These are phyloP conservation scores for Colletotrichum liaoningense DNA, from an alignment of 2,329 filamentous ascomycete species.

Conservation along the genomic window DNA sequence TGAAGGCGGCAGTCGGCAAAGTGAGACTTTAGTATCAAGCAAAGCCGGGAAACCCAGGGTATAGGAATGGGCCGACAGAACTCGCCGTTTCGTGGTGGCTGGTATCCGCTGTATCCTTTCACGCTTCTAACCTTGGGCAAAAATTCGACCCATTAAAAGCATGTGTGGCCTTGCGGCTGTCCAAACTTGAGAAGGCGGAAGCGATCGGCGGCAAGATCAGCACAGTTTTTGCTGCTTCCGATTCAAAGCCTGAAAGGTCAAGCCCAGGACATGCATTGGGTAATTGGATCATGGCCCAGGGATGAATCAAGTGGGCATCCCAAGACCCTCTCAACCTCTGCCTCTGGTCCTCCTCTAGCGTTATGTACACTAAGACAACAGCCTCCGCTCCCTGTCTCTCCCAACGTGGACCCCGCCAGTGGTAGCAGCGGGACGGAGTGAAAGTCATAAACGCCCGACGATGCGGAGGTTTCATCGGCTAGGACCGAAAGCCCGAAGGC, in stretches of 20 bases:
- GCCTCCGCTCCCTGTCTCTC: not conserved
- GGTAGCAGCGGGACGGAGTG: not conserved
- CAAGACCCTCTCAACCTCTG: not conserved
- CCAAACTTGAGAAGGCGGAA: not conserved
- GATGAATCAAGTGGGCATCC: not conserved
- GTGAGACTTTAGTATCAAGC: not conserved
- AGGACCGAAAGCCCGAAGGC: not conserved
- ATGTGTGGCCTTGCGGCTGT: not conserved
- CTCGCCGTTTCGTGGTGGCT: not conserved
- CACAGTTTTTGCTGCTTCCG: not conserved
- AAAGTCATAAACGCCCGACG: not conserved
- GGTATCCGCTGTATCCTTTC: not conserved
- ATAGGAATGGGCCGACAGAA: not conserved
- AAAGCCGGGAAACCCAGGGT: not conserved
- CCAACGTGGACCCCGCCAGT: not conserved
- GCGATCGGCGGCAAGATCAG: constrained; percentile 21
- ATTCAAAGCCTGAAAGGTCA: not conserved
- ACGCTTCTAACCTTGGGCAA: not conserved
- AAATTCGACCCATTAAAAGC: not conserved
- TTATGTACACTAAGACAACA: not conserved
- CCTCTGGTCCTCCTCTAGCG: not conserved
- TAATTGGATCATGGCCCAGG: not conserved
- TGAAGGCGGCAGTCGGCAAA: not conserved
- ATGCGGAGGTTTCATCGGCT: not conserved
- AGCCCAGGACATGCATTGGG: not conserved